A percentile compares a stretch with the other conserved stretches of the same genome.
Evolutionary conservation across 306 rosid species (phyloP).

Genomic region (Alnus glutinosa): DNA sequence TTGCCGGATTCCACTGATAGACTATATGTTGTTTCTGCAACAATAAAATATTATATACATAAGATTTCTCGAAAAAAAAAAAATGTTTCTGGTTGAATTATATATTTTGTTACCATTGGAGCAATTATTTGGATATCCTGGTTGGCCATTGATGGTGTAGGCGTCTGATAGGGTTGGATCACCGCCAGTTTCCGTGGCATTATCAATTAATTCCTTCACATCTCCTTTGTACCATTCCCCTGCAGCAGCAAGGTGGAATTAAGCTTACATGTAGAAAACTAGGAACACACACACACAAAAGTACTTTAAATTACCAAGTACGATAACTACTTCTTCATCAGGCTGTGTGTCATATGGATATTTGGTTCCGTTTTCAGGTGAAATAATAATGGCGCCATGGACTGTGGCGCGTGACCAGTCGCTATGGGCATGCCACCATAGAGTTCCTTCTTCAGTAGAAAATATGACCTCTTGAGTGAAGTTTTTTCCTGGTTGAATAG

Average conservation of each 20-base stretch:
- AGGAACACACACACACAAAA: no score
- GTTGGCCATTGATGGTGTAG: slow-evolving; percentile 36
- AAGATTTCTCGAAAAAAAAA: no score
- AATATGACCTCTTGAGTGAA: background rate
- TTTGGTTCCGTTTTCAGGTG: background rate
- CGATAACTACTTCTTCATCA: background rate
- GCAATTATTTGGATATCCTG: slow-evolving; percentile 29
- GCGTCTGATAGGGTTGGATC: slow-evolving; percentile 25
- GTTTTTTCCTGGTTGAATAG: background rate
- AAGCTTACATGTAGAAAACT: no score
- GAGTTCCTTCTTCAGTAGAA: background rate
- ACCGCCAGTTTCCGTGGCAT: slow-evolving; percentile 17
- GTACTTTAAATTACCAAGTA: background rate
- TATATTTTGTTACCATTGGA: slow-evolving; percentile 24
- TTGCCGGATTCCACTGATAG: slow-evolving; percentile 9
- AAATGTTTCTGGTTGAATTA: no score
- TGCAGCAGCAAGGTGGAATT: background rate
- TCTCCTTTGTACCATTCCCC: slow-evolving; percentile 31
- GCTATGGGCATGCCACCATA: slow-evolving; percentile 5
- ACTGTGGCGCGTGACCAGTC: background rate
- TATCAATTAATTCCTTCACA: slow-evolving; percentile 17
- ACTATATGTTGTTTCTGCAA: slow-evolving; percentile 35
- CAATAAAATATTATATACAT: background rate
- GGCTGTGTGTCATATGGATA: background rate
- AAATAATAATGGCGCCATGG: background rate